Evolutionary conservation across 1,284 basidiomycete species (phyloP).

Genomic region (Phlebopus sp.): DNA sequence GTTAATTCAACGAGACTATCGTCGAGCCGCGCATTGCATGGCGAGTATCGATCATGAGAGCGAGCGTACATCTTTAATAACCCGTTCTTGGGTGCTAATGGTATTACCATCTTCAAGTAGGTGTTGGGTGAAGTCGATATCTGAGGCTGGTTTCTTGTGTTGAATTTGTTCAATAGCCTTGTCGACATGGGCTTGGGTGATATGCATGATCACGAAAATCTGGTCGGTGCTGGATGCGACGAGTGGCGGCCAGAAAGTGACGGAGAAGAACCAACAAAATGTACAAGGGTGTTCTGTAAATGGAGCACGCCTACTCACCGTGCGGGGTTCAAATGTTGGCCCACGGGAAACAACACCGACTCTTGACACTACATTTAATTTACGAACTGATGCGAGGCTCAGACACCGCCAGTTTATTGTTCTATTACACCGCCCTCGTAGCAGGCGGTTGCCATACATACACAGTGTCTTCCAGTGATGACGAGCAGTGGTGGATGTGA

Average conservation of each 20-base stretch:
- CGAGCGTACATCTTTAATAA: constrained; percentile 73
- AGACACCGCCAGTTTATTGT: no score
- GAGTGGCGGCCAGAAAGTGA: constrained; percentile 7
- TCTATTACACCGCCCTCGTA: no score
- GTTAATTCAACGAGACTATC: constrained; percentile 14
- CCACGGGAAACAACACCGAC: constrained; percentile 1
- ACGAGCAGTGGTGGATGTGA: background rate
- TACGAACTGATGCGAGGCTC: no score
- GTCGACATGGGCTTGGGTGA: constrained; percentile 55
- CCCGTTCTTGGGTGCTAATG: constrained; percentile 83
- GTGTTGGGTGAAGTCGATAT: constrained; percentile 88
- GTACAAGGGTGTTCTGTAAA: constrained; percentile 12
- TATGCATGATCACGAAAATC: constrained; percentile 35
- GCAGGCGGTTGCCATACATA: no score
- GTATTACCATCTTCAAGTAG: constrained; percentile 84
- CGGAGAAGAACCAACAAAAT: background rate
- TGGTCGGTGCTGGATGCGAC: constrained; percentile 5
- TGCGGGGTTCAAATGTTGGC: constrained; percentile 32
- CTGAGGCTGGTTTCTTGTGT: constrained; percentile 58
- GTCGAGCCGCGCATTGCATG: constrained; percentile 2
- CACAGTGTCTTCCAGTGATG: background rate
- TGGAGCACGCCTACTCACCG: constrained; percentile 2
- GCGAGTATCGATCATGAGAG: constrained; percentile 1
- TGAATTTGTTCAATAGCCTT: constrained; percentile 75
- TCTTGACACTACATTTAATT: background rate